phyloP scores from a whole-genome alignment of 1,284 basidiomycete genomes.

The Malassezia restricta region DNA sequence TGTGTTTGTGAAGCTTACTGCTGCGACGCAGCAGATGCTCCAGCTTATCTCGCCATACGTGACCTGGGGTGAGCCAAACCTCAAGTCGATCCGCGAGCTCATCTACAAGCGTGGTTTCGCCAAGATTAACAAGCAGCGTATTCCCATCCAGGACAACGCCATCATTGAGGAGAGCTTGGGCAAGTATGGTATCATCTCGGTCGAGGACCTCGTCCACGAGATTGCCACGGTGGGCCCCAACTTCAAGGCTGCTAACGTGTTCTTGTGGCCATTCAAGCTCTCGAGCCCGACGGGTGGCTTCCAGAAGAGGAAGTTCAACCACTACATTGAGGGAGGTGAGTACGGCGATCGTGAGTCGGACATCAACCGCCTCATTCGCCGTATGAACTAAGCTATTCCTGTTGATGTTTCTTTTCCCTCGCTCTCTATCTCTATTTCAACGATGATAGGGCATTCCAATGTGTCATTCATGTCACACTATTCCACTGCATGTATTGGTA shows the following conservation, averaged over 20 bases:
- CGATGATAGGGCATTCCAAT: not conserved
- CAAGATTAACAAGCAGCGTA: conserved; percentile 93
- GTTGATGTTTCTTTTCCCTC: conserved; percentile 5
- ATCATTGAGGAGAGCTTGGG: conserved; percentile 86
- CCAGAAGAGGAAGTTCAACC: conserved; percentile 88
- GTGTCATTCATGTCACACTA: conserved; percentile 6
- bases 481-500: conserved; percentile 2
- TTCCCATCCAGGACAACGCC: conserved; percentile 85
- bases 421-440: not conserved
- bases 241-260: conserved; percentile 80
- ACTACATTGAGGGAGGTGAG: conserved; percentile 57
- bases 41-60: conserved; percentile 93
- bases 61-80: conserved; percentile 76
- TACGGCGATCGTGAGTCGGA: conserved; percentile 80
- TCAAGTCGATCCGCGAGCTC: conserved; percentile 90
- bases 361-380: conserved; percentile 92
- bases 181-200: conserved; percentile 89
- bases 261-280: conserved; percentile 99
- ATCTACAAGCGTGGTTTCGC: conserved; percentile 99
- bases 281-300: conserved; percentile 97
- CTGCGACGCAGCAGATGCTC: conserved; percentile 94
- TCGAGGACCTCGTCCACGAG: conserved; percentile 95
- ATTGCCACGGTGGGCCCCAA: conserved; percentile 89
- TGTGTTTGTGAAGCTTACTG: conserved; percentile 93
- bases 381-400: conserved; percentile 55